A percentile compares a stretch with the other conserved stretches of the same genome.
Evolutionary conservation across 148 eudicot genomes (phyloP).

Genomic region (Chenopodium suecicum): DNA sequence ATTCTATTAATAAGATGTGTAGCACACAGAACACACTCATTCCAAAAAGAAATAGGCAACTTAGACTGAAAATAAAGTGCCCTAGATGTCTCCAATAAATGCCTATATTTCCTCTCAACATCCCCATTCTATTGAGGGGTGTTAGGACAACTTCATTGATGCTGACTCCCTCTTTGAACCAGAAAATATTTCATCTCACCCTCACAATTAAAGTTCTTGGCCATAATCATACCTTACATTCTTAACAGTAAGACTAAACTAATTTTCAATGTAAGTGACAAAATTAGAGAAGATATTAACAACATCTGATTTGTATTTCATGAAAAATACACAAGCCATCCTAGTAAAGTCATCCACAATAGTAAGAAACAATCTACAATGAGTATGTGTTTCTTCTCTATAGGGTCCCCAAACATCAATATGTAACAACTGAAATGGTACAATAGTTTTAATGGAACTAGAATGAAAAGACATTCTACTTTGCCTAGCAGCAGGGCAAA

Average conservation of each 20-base stretch:
- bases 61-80: constrained; percentile 9
- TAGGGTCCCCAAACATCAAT: constrained; percentile 28
- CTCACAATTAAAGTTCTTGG: neutral
- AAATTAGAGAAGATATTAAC: neutral
- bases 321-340: constrained; percentile 10
- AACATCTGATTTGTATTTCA: constrained; percentile 3
- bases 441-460: neutral
- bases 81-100: constrained; percentile 1
- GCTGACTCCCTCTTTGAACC: neutral
- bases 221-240: constrained; percentile 20
- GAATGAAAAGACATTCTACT: neutral
- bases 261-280: neutral
- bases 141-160: neutral
- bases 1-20: neutral
- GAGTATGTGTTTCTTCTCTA: neutral
- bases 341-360: constrained; percentile 25
- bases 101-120: constrained; percentile 19
- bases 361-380: constrained; percentile 1
- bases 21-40: too few relatives aligned
- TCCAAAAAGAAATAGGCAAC: neutral
- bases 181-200: neutral
- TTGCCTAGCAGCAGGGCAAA: neutral
- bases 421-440: neutral
- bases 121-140: constrained; percentile 25
- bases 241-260: neutral